Conservation (phyloP, 805 yeast genomes). For the Lipomyces chichibuensis region DNA sequence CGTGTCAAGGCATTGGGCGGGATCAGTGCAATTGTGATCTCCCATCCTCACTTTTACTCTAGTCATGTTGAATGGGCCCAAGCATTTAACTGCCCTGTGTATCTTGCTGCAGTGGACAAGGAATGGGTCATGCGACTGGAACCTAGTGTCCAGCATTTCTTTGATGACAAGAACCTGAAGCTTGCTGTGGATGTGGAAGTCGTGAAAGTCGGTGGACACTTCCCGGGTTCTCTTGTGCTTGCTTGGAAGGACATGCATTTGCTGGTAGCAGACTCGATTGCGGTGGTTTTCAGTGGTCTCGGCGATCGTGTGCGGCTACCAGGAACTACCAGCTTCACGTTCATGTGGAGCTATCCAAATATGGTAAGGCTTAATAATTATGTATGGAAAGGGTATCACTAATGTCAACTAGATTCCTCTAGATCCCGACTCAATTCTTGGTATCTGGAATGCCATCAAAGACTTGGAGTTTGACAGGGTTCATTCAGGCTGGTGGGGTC, state of each 20-base stretch:
- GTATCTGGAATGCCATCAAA: conserved; percentile 33
- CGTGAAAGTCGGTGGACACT: conserved; percentile 33
- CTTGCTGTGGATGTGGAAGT: conserved; percentile 6
- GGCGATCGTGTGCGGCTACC: conserved; percentile 25
- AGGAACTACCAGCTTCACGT: conserved; percentile 33
- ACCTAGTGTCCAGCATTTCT: conserved; percentile 19
- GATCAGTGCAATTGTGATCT: conserved; percentile 30
- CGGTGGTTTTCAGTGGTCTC: conserved; percentile 29
- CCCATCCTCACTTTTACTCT: conserved; percentile 37
- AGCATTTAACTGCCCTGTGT: conserved; percentile 32
- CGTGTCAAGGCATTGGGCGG: conserved; percentile 28
- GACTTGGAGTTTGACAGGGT: conserved; percentile 23
- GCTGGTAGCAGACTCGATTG: conserved; percentile 35
- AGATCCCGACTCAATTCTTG: conserved; percentile 27
- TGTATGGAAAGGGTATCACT: not conserved
- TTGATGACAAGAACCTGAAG: not conserved
- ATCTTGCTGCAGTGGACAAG: conserved; percentile 26
- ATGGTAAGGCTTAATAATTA: conserved; percentile 19
- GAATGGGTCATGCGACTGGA: conserved; percentile 25
- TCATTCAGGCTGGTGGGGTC: conserved; percentile 34
- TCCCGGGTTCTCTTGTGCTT: conserved; percentile 35
- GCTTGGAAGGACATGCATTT: conserved; percentile 25
- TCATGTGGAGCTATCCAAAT: conserved; percentile 37
- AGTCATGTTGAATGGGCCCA: conserved; percentile 36
- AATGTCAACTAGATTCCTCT: conserved; percentile 28